Percentiles rank a stretch among this genome's conserved stretches.
phyloP scores from a whole-genome alignment of 2,329 filamentous ascomycete species.

The Drechmeria coniospora region DNA sequence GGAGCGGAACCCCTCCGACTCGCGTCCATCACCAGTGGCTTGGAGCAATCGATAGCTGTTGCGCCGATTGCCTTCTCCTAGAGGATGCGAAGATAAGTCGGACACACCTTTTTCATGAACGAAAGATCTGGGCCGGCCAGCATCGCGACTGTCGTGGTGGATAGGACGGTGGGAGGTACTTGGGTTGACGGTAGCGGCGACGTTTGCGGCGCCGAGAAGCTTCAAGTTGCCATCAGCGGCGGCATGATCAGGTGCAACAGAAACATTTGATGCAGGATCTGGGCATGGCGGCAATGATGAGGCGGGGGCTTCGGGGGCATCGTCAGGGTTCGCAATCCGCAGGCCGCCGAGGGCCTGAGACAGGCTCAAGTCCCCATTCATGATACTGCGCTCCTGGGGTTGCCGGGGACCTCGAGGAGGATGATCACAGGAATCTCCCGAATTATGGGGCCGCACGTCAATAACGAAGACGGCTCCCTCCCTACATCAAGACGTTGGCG shows the following conservation, averaged over 20 bases:
- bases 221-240: slow-evolving; percentile 7
- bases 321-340: slow-evolving; percentile 92
- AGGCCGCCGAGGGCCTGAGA: slow-evolving; percentile 85
- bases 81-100: no score
- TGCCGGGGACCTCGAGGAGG: no score
- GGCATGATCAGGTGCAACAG: slow-evolving; percentile 2
- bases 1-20: no score
- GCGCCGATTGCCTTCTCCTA: no score
- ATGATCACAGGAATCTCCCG: no score
- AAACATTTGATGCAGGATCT: slow-evolving; percentile 5
- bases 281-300: slow-evolving; percentile 5
- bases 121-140: slow-evolving; percentile 24
- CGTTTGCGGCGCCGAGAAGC: background rate
- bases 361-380: slow-evolving; percentile 87
- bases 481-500: no score
- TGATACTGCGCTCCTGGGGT: slow-evolving; percentile 27
- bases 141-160: slow-evolving; percentile 1
- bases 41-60: no score
- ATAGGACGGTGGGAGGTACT: background rate
- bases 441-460: no score
- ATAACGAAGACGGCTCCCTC: no score
- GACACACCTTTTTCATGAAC: slow-evolving; percentile 20
- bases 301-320: slow-evolving; percentile 30
- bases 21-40: no score
- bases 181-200: background rate